Conservation (phyloP, 129 eudicot species). For the Heracleum sosnowskyi region DNA sequence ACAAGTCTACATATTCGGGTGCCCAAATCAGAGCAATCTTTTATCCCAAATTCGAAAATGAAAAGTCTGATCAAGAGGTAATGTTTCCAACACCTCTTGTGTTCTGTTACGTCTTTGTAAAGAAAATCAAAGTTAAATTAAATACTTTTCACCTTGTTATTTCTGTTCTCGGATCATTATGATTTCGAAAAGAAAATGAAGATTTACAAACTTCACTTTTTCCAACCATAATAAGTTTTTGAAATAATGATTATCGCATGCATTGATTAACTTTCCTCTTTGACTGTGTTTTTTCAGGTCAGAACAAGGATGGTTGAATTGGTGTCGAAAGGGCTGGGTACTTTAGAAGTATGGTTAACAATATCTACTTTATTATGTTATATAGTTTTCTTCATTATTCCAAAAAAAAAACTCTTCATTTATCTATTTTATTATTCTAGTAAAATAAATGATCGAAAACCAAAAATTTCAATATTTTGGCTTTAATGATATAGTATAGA, state of each 20-base stretch:
- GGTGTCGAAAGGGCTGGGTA: slow-evolving; percentile 84
- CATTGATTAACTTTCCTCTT: neutral
- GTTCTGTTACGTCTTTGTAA: neutral
- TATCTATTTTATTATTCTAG: neutral
- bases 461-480: no score
- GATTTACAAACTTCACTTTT: neutral
- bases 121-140: neutral
- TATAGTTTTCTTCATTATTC: neutral
- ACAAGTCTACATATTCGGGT: slow-evolving; percentile 58
- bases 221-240: neutral
- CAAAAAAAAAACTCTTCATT: neutral
- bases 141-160: neutral
- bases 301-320: slow-evolving; percentile 80
- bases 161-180: neutral
- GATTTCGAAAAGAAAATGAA: neutral
- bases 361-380: neutral
- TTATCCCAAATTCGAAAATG: slow-evolving; percentile 96
- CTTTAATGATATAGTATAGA: no score
- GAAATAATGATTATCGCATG: neutral
- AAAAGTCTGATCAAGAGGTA: slow-evolving; percentile 98
- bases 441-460: no score
- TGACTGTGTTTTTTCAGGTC: slow-evolving; percentile 28
- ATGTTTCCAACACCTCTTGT: slow-evolving; percentile 13
- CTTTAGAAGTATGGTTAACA: slow-evolving; percentile 62
- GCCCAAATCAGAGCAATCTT: slow-evolving; percentile 88